Base-by-base conservation (phyloP, 2,329 filamentous ascomycete genomes). In the Ceratocystis smalleyi region DNA sequence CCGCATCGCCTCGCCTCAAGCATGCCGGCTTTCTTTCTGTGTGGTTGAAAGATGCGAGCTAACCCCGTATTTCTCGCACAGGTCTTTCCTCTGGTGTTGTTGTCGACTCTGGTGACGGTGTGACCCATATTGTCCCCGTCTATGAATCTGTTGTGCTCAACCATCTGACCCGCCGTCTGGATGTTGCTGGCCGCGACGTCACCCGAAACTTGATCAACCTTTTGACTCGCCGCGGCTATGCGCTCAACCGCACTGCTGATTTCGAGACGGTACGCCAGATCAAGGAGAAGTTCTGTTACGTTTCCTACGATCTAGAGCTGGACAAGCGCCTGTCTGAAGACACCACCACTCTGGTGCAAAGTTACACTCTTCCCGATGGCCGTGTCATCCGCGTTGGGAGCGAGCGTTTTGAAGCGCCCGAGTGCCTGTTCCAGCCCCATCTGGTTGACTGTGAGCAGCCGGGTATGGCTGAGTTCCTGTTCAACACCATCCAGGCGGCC, bases 201-300 rank as follows among this genome's bases (percentile, higher is more conserved):
- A 99, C 94, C n/a, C 88, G 92, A 71, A 97, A 99, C 76, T 83
- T 99, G 68, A 99, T 99, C 75, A 90, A 91, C 61, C 86, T 99
- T 61, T 86, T 99, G 22, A 83, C 96, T 65, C 89, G 94, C 72
- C 85, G 94, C 70, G 94, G 94, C 55, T 99, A 99, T 75, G 91
- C 94, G 43, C 84, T 99, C 68, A 99, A 99, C 83, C 85, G 94
- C 74, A 99, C 94, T 12, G 94, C 94, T 73, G 94, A 99, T 75
- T 99, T 99, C 75, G 94, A 99, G 77, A 99, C 94, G 3, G 94
- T 99, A 65, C 88, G 94, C 68, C 92, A 97, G 75, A 97, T 99
- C 79, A 99, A 99, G 79, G 94, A 99, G 81, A 99, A 99, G 81
- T 87, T 99, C 62, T 97, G 94, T 81, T 99, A 99, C 75, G 92